Evolutionary conservation across 73 alveolate genomes (phyloP).

Genomic region (Tetrahymena thermophila): DNA sequence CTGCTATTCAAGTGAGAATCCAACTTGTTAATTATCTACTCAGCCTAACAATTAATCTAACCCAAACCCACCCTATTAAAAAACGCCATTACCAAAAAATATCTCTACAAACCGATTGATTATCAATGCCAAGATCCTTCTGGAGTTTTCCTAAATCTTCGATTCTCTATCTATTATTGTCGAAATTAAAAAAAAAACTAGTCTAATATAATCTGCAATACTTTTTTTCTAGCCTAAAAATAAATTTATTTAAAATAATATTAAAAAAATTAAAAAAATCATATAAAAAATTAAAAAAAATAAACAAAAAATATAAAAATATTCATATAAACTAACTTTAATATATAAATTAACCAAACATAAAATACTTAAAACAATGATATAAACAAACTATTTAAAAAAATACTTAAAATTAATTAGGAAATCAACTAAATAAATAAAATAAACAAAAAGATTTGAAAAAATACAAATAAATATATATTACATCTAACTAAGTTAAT

Average conservation of each 20-base stretch:
- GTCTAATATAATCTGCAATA: not conserved
- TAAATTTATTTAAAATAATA: not conserved
- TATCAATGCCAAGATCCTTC: slow-evolving; percentile 1
- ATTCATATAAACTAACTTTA: not conserved
- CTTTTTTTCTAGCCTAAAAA: not conserved
- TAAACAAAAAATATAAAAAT: no score
- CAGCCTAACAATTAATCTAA: not conserved
- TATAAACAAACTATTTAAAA: no score
- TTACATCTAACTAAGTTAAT: no score
- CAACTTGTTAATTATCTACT: not conserved
- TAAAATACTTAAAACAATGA: no score
- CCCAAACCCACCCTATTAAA: not conserved
- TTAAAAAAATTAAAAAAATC: not conserved
- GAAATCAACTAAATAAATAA: no score
- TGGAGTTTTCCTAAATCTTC: not conserved
- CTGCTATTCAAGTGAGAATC: not conserved
- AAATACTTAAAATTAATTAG: not conserved
- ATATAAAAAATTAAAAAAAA: not conserved
- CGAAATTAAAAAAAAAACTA: not conserved
- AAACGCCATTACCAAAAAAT: not conserved
- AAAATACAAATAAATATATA: no score
- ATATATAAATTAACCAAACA: no score
- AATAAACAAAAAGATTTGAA: not conserved
- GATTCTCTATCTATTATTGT: not conserved
- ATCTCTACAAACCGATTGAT: not conserved